These are phyloP conservation scores for Scutellaria barbata DNA, from an alignment of 257 asterid species.

Conservation along the genomic window DNA sequence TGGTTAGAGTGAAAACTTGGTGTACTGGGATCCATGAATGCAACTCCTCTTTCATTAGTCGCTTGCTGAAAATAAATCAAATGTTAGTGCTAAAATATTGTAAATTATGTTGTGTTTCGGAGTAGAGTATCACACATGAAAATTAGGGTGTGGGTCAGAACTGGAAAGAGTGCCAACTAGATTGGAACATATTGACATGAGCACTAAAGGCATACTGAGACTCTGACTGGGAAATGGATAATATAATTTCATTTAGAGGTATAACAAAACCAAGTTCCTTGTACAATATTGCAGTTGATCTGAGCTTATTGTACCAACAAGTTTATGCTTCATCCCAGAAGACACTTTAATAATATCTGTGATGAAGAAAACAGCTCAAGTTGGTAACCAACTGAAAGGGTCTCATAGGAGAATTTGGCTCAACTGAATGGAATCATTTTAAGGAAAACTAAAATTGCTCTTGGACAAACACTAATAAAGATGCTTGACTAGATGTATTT, in stretches of 20 bases:
- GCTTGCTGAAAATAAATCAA: slow-evolving; percentile 51
- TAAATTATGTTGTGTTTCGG: slow-evolving; percentile 17
- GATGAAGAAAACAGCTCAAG: slow-evolving; percentile 20
- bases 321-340: background rate
- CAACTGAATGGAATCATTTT: background rate
- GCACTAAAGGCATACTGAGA: slow-evolving; percentile 6
- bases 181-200: slow-evolving; percentile 14
- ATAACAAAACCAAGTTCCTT: slow-evolving; percentile 16
- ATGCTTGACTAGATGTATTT: background rate
- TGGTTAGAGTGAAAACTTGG: slow-evolving; percentile 61
- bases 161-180: slow-evolving; percentile 15
- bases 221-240: background rate
- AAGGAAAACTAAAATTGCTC: no score
- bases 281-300: background rate
- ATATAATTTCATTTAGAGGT: slow-evolving; percentile 8
- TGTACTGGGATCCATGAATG: slow-evolving; percentile 55
- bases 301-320: background rate
- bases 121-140: slow-evolving; percentile 18
- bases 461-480: background rate
- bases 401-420: slow-evolving; percentile 1
- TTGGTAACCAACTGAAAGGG: slow-evolving; percentile 9
- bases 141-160: background rate
- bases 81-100: slow-evolving; percentile 8
- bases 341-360: slow-evolving; percentile 22
- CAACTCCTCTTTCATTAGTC: slow-evolving; percentile 47